Evolutionary conservation across 306 rosid species (phyloP).

Genomic region (Cicer cuneatum): DNA sequence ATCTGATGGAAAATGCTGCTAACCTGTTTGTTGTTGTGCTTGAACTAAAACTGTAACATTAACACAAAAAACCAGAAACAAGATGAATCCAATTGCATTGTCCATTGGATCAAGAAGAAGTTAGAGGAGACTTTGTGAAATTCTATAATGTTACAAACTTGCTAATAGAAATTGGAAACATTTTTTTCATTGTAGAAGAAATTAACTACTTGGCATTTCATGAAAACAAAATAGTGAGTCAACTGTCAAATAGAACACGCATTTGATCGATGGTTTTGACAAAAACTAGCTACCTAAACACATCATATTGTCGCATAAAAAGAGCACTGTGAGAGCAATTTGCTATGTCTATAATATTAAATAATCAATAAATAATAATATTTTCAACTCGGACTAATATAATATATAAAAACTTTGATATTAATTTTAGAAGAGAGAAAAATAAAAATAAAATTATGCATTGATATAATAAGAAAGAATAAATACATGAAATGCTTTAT

Average conservation of each 20-base stretch:
- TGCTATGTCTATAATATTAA: not conserved
- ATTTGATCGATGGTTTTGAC: conserved; percentile 31
- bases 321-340: not conserved
- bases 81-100: conserved; percentile 37
- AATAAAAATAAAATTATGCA: no score
- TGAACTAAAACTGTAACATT: conserved; percentile 43
- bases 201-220: not conserved
- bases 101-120: conserved; percentile 16
- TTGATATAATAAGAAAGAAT: no score
- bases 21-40: conserved; percentile 64
- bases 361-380: not conserved
- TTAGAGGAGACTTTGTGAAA: not conserved
- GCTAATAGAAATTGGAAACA: conserved; percentile 6
- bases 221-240: not conserved
- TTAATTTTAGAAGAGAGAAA: no score
- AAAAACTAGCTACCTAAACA: conserved; percentile 24
- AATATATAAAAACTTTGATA: no score
- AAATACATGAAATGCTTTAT: no score
- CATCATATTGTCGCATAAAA: not conserved
- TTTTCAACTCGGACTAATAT: no score
- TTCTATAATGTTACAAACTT: conserved; percentile 1
- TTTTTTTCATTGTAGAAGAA: conserved; percentile 1
- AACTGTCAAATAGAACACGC: conserved; percentile 20
- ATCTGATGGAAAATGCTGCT: conserved; percentile 25
- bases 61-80: conserved; percentile 31